These are phyloP conservation scores for Diatrype stigma DNA, from an alignment of 2,329 filamentous ascomycete species.

Conservation along the genomic window DNA sequence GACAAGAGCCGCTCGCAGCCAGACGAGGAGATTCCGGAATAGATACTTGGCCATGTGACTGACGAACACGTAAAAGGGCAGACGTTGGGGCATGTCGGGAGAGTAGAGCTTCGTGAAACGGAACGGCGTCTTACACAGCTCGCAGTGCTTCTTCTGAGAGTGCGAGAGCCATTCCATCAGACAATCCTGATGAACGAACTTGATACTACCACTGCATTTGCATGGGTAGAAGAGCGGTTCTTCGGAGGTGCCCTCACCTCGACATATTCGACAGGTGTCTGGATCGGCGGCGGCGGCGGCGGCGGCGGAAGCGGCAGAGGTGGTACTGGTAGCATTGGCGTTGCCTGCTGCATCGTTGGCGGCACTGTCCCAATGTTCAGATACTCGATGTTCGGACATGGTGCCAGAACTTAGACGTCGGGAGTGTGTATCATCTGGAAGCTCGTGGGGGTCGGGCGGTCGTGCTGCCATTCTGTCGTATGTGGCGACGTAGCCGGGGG, in stretches of 20 bases:
- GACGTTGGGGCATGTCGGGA: conserved; percentile 81
- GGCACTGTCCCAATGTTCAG: not conserved
- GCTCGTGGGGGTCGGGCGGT: not conserved
- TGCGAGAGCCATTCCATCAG: conserved; percentile 98
- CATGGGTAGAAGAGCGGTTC: conserved; percentile 96
- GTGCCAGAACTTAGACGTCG: not conserved
- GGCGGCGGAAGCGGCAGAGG: conserved; percentile 6
- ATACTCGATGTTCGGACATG: not conserved
- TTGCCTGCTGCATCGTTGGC: not conserved
- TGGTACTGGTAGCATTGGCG: not conserved
- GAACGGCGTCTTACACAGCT: conserved; percentile 97
- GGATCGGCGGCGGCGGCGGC: conserved; percentile 14
- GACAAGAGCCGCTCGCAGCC: conserved; percentile 75
- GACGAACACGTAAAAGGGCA: conserved; percentile 78
- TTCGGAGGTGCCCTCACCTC: conserved; percentile 74
- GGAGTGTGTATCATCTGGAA: not conserved
- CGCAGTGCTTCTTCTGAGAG: conserved; percentile 99
- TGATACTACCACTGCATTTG: conserved; percentile 98
- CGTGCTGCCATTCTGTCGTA: not conserved
- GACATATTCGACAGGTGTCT: conserved; percentile 95
- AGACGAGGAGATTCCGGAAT: conserved; percentile 67
- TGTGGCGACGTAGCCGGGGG: too few relatives aligned
- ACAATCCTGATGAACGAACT: conserved; percentile 96
- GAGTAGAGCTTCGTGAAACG: conserved; percentile 97
- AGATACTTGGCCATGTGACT: conserved; percentile 73